phyloP scores from a whole-genome alignment of 2,329 filamentous ascomycete species.

The Leptographium procerum region DNA sequence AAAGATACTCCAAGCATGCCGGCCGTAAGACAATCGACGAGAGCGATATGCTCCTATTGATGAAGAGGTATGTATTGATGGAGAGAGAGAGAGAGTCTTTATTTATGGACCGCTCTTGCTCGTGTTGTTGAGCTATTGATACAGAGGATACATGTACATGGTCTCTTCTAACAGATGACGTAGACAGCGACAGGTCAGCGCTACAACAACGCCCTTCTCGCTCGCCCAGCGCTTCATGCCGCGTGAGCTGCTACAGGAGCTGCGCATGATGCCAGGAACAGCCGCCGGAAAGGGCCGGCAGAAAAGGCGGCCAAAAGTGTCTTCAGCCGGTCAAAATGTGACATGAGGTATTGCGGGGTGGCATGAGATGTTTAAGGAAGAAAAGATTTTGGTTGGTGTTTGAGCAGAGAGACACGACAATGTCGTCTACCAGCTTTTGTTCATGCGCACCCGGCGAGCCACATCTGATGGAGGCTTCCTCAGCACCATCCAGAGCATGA shows the following conservation, averaged over 20 bases:
- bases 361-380: neutral
- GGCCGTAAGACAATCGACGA: conserved; percentile 79
- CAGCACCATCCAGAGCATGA: conserved; percentile 95
- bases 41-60: conserved; percentile 67
- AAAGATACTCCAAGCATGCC: conserved; percentile 69
- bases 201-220: conserved; percentile 65
- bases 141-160: neutral
- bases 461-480: conserved; percentile 72
- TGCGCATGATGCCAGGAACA: conserved; percentile 56
- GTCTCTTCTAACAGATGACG: conserved; percentile 8
- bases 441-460: conserved; percentile 62
- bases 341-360: neutral
- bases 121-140: neutral
- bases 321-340: neutral
- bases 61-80: conserved; percentile 57
- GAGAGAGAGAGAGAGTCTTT: neutral
- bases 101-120: neutral
- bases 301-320: neutral
- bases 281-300: conserved; percentile 40
- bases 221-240: conserved; percentile 76
- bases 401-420: neutral
- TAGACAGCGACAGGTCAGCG: conserved; percentile 69
- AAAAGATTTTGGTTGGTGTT: neutral
- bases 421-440: conserved; percentile 55
- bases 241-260: conserved; percentile 68